Conservation (phyloP, 257 asterid species). For the Prunella vulgaris region DNA sequence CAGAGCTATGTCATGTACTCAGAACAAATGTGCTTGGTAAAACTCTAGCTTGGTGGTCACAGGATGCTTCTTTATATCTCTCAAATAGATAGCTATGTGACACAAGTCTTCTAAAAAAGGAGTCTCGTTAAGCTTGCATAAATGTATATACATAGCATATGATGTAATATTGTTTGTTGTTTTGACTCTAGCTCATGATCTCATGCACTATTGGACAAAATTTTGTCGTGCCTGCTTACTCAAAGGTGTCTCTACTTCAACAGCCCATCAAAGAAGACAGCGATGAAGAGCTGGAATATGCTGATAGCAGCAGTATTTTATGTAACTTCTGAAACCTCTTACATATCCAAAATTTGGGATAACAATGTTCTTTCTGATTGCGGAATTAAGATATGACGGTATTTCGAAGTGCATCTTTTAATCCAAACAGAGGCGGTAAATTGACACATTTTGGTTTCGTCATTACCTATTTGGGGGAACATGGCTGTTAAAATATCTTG, state of each 20-base stretch:
- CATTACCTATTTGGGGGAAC: background rate
- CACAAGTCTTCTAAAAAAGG: conserved; percentile 1
- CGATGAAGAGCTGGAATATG: conserved; percentile 98
- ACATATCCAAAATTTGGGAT: background rate
- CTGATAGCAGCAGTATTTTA: conserved; percentile 65
- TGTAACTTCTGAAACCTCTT: conserved; percentile 43
- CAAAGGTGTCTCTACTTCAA: conserved; percentile 81
- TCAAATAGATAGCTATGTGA: conserved; percentile 7
- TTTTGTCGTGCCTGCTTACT: conserved; percentile 82
- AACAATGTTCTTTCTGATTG: background rate
- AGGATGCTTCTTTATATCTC: background rate
- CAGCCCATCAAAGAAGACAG: conserved; percentile 93
- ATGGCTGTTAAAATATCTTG: background rate
- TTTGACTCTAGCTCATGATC: conserved; percentile 21
- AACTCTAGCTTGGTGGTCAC: background rate
- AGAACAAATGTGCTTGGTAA: background rate
- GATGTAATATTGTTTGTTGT: conserved; percentile 16
- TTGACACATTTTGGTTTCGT: background rate
- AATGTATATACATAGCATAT: background rate
- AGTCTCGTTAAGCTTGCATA: background rate
- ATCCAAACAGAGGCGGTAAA: background rate
- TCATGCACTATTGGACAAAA: conserved; percentile 46
- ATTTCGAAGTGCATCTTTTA: background rate
- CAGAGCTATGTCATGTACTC: conserved; percentile 12
- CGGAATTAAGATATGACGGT: background rate